phyloP scores from a whole-genome alignment of 371 early-diverging fungal species.

The Funneliformis caledonium region DNA sequence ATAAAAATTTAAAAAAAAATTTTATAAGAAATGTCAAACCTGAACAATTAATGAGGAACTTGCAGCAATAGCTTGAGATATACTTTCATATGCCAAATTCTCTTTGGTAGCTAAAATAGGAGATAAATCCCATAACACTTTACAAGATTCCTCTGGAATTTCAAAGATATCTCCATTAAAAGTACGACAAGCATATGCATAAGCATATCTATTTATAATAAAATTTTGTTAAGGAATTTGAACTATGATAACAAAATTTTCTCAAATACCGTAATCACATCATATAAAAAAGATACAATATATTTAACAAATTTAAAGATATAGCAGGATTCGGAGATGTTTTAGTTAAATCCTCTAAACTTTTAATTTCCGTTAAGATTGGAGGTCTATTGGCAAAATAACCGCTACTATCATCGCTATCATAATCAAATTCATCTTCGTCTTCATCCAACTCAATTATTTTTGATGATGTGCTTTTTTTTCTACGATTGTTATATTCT shows the following conservation, averaged over 20 bases:
- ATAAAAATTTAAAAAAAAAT: not conserved
- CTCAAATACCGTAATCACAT: not conserved
- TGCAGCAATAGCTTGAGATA: slow-evolving; percentile 31
- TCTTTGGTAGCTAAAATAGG: not conserved
- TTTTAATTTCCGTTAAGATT: slow-evolving; percentile 13
- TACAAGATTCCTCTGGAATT: slow-evolving; percentile 6
- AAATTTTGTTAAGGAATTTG: not conserved
- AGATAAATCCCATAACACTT: slow-evolving; percentile 33
- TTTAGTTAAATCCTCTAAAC: slow-evolving; percentile 29
- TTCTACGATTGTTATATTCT: not conserved
- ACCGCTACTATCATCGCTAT: not conserved
- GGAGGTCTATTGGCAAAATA: not conserved
- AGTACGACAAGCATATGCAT: slow-evolving; percentile 27
- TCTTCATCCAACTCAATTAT: not conserved
- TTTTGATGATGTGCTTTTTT: not conserved
- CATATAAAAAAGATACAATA: slow-evolving; percentile 37
- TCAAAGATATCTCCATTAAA: slow-evolving; percentile 35
- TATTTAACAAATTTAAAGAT: slow-evolving; percentile 27
- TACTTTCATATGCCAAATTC: slow-evolving; percentile 28
- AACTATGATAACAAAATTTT: not conserved
- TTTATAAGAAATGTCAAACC: not conserved
- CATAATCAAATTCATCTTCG: not conserved
- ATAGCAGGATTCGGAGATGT: slow-evolving; percentile 33
- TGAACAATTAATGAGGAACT: not conserved
- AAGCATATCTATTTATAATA: slow-evolving; percentile 23